Base-by-base conservation (phyloP, 2,329 filamentous ascomycete genomes). In the Polytolypa hystricis region DNA sequence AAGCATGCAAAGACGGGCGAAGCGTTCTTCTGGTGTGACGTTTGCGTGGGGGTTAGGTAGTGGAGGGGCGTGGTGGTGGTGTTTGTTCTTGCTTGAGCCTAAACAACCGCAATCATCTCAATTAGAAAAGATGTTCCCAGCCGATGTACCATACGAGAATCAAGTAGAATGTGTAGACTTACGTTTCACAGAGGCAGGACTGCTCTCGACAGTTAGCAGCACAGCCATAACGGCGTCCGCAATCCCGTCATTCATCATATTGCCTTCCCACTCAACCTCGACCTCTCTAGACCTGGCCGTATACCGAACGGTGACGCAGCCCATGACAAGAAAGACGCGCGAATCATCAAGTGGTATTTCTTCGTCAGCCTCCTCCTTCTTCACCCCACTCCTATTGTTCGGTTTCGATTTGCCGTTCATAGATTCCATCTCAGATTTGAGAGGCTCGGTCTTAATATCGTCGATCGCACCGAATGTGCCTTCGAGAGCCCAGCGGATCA, bases 191-290 rank as follows among this genome's bases (percentile, higher is more conserved):
- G 91, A 89, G 10, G 91, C 91, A 4, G 89, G 91, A 37, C 84
- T 93, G 59, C 81, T 93, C 62, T 98, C 91, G 15, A 94, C 84
- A 0, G 83, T 87, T 49, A 94, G 77, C 8, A 98, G 71, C 2
- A 95, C 85, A 1, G 86, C 86, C 70, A 96, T 84, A 37, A 96
- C 82, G 11, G 91, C 86, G 60, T 98, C 91, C n/a, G 91, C 91
- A 52, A 98, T 93, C 42, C 86, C 84, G 54, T 98, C 91, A 57
- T 96, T 98, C 53, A 95, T 79, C 66, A 94, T 83, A 56, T 96
- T 98, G 40, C 87, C 91, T 57, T 96, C 89, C 91, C 91, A 98
- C 61, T 94, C 86, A 2, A 96, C 69, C 56, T 93, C 86, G 4
- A 95, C 74, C 53, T 91, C 80, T 38, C 87, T 83, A 47, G 77